Base-by-base conservation (phyloP, 2,329 filamentous ascomycete species). In the Pseudogymnoascus pannorum region DNA sequence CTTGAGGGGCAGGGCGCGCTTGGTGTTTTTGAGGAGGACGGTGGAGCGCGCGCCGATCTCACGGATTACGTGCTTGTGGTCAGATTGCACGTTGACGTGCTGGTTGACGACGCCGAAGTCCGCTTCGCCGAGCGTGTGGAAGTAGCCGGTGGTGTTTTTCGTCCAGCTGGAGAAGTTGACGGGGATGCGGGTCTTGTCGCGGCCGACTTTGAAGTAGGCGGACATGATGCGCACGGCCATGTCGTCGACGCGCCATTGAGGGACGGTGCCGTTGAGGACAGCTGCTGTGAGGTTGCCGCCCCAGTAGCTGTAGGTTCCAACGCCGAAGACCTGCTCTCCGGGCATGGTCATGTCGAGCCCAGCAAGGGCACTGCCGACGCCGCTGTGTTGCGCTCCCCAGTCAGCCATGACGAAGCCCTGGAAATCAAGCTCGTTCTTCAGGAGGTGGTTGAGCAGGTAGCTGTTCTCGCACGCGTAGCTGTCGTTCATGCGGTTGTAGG, bases 141-240 rank as follows among this genome's bases (percentile, higher is more conserved):
- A 70, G 62, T 84, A 88, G 44, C 88, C 89, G 66, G 83, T 88
- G 0, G 89, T 92, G 68, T 93, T 86, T 1, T 79, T 76, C 0
- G 87, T 91, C 93, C 93, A 97, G 4, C 91, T 91, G 68, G 88
- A 87, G 75, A 97, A 96, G 79, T 92, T 97, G 73, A 89, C 85
- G 0, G 75, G 73, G 58, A 79, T 73, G 4, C 74, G 70, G 7
- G 63, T 57, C 7, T 62, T 65, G 33, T 71, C 59, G 64, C 79
- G 77, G 59, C 84, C 84, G 36, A 87, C 83, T 74, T 88, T 87
- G 77, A 87, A 88, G 71, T 82, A 85, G 40, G 85, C 78, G 4
- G 86, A 80, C 84, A 88, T 87, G 71, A 89, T 96, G 68, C 94
- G 86, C 74, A 91, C 88, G 4, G 85, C 90, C 87, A 96, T 96